phyloP scores from a whole-genome alignment of 306 rosid genomes.

The Vigna reflexopilosa region DNA sequence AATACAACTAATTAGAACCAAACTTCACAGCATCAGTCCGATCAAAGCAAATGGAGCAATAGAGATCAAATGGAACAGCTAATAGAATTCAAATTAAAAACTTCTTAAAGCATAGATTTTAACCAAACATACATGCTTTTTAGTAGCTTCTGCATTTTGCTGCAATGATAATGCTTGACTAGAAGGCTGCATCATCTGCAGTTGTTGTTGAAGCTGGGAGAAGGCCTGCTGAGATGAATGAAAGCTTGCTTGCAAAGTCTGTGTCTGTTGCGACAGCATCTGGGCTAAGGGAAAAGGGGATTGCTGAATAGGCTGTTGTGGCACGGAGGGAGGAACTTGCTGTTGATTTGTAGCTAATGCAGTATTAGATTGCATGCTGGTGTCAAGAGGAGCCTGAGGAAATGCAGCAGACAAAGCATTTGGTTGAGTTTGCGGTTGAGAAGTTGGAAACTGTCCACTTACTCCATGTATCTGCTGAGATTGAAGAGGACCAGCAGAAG shows the following conservation, averaged over 20 bases:
- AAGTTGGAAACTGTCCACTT: constrained; percentile 59
- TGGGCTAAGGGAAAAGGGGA: constrained; percentile 92
- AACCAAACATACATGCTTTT: constrained; percentile 66
- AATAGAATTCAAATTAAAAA: constrained; percentile 26
- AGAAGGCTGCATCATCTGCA: constrained; percentile 88
- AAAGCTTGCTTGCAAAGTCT: constrained; percentile 89
- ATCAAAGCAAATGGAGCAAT: constrained; percentile 23
- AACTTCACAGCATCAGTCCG: neutral
- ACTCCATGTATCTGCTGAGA: constrained; percentile 61
- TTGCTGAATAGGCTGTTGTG: constrained; percentile 67
- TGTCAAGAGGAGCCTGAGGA: constrained; percentile 58
- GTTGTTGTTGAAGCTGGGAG: constrained; percentile 91
- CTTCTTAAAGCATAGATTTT: constrained; percentile 22
- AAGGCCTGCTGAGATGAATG: constrained; percentile 96
- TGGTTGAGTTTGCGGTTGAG: constrained; percentile 74
- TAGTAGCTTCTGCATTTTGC: constrained; percentile 67
- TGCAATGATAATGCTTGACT: constrained; percentile 68
- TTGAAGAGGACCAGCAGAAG: constrained; percentile 63
- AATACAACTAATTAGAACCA: constrained; percentile 29
- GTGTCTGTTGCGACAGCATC: constrained; percentile 92
- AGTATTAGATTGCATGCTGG: constrained; percentile 56
- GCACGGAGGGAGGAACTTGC: constrained; percentile 58
- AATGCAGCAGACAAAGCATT: constrained; percentile 55
- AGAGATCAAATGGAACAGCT: constrained; percentile 20
- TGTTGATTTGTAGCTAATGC: constrained; percentile 56